Evolutionary conservation across 73 alveolate species (phyloP), one percentile per base, ranked within the genome.

Genomic region (Stentor roeselii): DNA sequence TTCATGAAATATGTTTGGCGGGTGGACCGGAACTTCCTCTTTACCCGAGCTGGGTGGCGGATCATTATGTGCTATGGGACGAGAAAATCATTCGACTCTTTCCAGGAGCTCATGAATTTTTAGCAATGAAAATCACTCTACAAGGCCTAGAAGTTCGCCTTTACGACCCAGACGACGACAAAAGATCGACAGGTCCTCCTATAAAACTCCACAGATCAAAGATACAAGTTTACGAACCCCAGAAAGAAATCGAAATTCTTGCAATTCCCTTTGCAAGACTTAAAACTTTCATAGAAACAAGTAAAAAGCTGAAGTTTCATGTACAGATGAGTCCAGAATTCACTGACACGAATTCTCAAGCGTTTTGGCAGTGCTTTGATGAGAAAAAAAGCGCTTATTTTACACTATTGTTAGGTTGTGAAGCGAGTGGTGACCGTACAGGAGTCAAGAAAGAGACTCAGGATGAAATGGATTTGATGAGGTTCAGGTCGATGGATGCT

Each of bases 291-390:
- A 67, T 67, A 27, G 80, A 67, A 1, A 27, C 80, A 30, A 40
- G 42, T 1, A 67, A 32, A 2, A 67, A 67, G 37, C 34, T 36
- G 42, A 21, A 32, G 34, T 32, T 67, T 67, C 27, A 27, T 21
- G 80, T 67, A n/a, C 80, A 67, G 37, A 67, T 67, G 80, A n/a
- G 37, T 34, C 80, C 80, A 27, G 80, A 67, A 67, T 34, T 27
- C 41, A 67, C 42, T 40, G 50, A n/a, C 21, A 21, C 80, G 27
- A 11, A 27, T 32, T 67, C 80, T 40, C 80, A 67, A 67, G 34
- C 37, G 34, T 67, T 67, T 32, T 67, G 80, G 80, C 80, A 67
- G 37, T 21, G 80, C 37, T 67, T 67, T 32, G 37, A 21, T 0
- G 80, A 67, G 34, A 67, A 32, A n/a, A 21, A 67, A 67, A 67